These are phyloP conservation scores for Globisporangium heterothallicum DNA, from an alignment of 352 stramenopile species.

Conservation along the genomic window DNA sequence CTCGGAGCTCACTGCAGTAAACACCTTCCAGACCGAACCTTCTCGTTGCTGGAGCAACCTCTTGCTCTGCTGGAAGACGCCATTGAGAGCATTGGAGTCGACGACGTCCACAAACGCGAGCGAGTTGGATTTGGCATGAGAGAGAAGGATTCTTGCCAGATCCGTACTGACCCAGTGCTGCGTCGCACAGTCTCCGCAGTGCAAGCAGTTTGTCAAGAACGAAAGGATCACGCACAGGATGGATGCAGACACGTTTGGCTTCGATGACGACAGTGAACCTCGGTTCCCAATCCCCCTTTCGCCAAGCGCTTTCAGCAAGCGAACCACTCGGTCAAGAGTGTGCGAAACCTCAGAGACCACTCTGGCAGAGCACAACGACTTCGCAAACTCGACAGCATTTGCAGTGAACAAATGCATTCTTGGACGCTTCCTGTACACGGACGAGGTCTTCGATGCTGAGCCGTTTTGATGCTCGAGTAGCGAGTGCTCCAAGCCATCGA, in stretches of 20 bases:
- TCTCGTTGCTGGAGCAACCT: not conserved
- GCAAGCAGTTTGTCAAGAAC: slow-evolving; percentile 35
- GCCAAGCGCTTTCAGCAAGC: slow-evolving; percentile 26
- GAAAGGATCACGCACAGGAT: slow-evolving; percentile 19
- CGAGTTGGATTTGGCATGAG: slow-evolving; percentile 24
- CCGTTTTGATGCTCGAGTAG: not conserved
- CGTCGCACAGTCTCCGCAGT: slow-evolving; percentile 27
- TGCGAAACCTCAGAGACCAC: slow-evolving; percentile 16
- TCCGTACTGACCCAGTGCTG: slow-evolving; percentile 25
- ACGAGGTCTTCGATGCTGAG: not conserved
- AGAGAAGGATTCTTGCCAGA: slow-evolving; percentile 18
- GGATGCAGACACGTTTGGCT: slow-evolving; percentile 16
- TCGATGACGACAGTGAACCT: slow-evolving; percentile 9
- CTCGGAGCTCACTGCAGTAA: not conserved
- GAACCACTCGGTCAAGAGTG: slow-evolving; percentile 17
- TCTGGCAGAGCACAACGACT: slow-evolving; percentile 16
- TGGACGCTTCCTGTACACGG: not conserved
- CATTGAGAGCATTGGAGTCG: slow-evolving; percentile 31
- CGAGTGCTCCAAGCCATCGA: not conserved
- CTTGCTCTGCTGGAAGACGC: slow-evolving; percentile 14
- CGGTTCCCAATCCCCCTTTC: slow-evolving; percentile 17
- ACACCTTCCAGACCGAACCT: slow-evolving; percentile 4
- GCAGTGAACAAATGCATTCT: slow-evolving; percentile 1
- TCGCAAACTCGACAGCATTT: slow-evolving; percentile 13
- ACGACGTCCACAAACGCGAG: slow-evolving; percentile 29